Evolutionary conservation across 2,329 filamentous ascomycete species (phyloP).

Genomic region (Stemphylium vesicarium): DNA sequence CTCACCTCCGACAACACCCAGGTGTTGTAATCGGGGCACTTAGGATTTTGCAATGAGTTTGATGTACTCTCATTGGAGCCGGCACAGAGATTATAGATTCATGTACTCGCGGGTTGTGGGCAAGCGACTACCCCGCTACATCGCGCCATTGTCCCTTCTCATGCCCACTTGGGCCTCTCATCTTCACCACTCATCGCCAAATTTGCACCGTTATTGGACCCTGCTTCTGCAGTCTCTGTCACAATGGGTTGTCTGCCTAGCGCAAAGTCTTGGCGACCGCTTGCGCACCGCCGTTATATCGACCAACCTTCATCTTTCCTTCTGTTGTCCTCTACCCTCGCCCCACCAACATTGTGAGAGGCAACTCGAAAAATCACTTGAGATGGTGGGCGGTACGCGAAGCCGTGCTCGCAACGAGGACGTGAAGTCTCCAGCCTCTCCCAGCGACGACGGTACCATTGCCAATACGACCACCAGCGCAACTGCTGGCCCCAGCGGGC

Average conservation of each 20-base stretch:
- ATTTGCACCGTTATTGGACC: not conserved
- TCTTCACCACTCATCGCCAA: slow-evolving; percentile 2
- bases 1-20: too few species aligned
- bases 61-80: too few species aligned
- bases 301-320: not conserved
- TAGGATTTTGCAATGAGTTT: too few species aligned
- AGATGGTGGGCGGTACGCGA: slow-evolving; percentile 15
- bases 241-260: not conserved
- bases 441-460: slow-evolving; percentile 8
- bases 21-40: too few species aligned
- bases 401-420: not conserved
- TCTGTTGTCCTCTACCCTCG: not conserved
- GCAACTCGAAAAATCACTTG: not conserved
- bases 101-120: not conserved
- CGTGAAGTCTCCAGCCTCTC: not conserved
- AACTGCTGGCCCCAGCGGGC: not conserved
- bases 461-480: not conserved
- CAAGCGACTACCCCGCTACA: not conserved
- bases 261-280: not conserved
- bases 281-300: not conserved
- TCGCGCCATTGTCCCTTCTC: not conserved
- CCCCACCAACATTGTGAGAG: too few species aligned
- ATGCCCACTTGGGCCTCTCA: not conserved
- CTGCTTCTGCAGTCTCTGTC: not conserved
- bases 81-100: too few species aligned